A percentile compares a stretch with the other conserved stretches of the same genome.
phyloP scores from a whole-genome alignment of 2,329 filamentous ascomycete species.

The Trichothecium sympodiale region DNA sequence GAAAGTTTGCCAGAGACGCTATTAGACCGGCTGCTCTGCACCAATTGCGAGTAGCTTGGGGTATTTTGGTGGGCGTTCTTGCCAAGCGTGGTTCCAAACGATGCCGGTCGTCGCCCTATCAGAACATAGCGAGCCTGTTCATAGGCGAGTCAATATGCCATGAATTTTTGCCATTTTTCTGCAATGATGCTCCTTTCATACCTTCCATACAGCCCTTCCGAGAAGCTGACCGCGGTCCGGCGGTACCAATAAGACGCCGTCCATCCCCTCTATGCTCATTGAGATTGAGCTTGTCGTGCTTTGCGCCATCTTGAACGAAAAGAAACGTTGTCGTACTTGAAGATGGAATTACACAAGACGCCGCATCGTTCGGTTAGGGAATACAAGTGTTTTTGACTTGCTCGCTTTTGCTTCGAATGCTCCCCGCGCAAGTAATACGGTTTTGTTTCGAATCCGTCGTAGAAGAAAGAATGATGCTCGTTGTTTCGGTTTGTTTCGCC shows the following conservation, averaged over 20 bases:
- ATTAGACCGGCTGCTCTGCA: conserved; percentile 26
- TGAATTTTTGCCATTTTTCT: not conserved
- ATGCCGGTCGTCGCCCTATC: conserved; percentile 29
- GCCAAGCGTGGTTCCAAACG: conserved; percentile 9
- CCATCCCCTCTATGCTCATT: conserved; percentile 25
- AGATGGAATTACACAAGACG: too few species aligned
- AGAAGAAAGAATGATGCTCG: too few species aligned
- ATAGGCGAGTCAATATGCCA: conserved; percentile 9
- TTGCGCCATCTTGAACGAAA: not conserved
- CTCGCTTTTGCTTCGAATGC: too few species aligned
- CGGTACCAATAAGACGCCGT: conserved; percentile 37
- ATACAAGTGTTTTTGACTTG: too few species aligned
- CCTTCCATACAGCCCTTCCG: conserved; percentile 41
- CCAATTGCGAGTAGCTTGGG: conserved; percentile 25
- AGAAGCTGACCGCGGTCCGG: conserved; percentile 40
- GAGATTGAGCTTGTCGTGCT: conserved; percentile 2
- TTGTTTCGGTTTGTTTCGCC: too few species aligned
- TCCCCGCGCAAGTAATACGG: too few species aligned
- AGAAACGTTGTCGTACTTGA: too few species aligned
- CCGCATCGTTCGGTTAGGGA: too few species aligned
- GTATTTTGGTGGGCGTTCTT: conserved; percentile 20
- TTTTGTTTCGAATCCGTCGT: too few species aligned
- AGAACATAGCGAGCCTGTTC: conserved; percentile 47
- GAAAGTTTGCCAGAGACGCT: conserved; percentile 24
- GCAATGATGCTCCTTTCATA: too few species aligned